These are phyloP conservation scores for Zizania palustris DNA, from an alignment of 202 grass and related monocot genomes.

Conservation along the genomic window DNA sequence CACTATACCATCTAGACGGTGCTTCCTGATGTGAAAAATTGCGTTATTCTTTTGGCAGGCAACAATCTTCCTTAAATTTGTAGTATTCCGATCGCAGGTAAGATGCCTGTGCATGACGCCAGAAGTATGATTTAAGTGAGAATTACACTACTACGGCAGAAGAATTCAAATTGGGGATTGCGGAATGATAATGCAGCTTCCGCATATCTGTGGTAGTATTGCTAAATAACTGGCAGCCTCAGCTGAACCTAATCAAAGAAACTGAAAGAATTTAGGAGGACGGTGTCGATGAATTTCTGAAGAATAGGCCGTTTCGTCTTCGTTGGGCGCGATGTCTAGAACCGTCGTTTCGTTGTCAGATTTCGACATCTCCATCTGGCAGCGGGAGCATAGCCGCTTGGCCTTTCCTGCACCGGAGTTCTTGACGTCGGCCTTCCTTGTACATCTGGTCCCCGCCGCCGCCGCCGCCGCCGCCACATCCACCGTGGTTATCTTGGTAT, in stretches of 20 bases:
- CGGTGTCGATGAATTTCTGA: not conserved
- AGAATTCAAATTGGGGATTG: not conserved
- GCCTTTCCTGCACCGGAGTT: not conserved
- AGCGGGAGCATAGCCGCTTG: slow-evolving; percentile 32
- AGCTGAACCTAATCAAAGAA: too few relatives aligned
- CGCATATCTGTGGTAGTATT: not conserved
- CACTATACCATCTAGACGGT: slow-evolving; percentile 87
- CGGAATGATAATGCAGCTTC: not conserved
- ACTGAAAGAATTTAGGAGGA: not conserved
- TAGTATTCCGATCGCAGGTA: slow-evolving; percentile 73
- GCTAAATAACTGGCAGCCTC: too few relatives aligned
- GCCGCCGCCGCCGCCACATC: too few relatives aligned
- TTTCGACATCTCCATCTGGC: slow-evolving; percentile 22
- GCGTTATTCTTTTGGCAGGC: slow-evolving; percentile 89
- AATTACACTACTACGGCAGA: not conserved
- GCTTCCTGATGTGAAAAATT: slow-evolving; percentile 95
- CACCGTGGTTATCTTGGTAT: too few relatives aligned
- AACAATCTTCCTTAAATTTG: slow-evolving; percentile 69
- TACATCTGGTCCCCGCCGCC: not conserved
- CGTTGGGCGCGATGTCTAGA: not conserved
- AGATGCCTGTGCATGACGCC: slow-evolving; percentile 98
- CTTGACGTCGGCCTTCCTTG: slow-evolving; percentile 20
- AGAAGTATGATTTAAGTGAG: slow-evolving; percentile 15
- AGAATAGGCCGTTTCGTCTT: slow-evolving; percentile 13
- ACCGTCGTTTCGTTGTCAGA: slow-evolving; percentile 20